Conservation (phyloP, 495 filamentous ascomycete species). For the Gamarada debralockiae region DNA sequence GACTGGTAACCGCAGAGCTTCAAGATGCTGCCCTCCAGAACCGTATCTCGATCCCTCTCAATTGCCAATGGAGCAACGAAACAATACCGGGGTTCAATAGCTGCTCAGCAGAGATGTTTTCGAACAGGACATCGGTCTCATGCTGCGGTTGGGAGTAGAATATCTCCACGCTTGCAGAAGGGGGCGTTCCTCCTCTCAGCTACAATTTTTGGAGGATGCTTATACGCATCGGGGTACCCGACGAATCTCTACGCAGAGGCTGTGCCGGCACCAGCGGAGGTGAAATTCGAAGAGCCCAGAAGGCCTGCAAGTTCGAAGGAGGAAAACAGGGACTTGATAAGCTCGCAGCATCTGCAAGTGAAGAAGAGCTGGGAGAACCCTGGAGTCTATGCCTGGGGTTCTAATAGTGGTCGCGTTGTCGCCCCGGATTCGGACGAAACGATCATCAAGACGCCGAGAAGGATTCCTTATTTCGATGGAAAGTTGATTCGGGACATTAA, state of each 20-base stretch:
- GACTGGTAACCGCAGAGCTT: background rate
- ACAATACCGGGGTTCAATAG: background rate
- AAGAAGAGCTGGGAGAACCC: slow-evolving; percentile 86
- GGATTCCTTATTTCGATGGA: slow-evolving; percentile 81
- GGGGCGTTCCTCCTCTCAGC: slow-evolving; percentile 17
- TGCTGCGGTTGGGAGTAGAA: slow-evolving; percentile 9
- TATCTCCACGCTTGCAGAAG: background rate
- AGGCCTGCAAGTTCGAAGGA: slow-evolving; percentile 54
- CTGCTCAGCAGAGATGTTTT: slow-evolving; percentile 12
- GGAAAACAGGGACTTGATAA: slow-evolving; percentile 66
- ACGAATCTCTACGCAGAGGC: slow-evolving; percentile 43
- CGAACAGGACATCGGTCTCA: slow-evolving; percentile 7
- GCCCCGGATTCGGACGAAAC: slow-evolving; percentile 78
- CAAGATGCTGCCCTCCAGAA: slow-evolving; percentile 18
- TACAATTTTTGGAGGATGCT: slow-evolving; percentile 26
- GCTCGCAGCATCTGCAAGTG: slow-evolving; percentile 77
- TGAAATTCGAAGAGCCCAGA: slow-evolving; percentile 58
- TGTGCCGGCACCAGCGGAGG: slow-evolving; percentile 38
- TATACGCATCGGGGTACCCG: slow-evolving; percentile 18
- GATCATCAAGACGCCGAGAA: slow-evolving; percentile 72
- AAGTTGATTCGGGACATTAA: slow-evolving; percentile 83
- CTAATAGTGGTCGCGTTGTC: slow-evolving; percentile 78
- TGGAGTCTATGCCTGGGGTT: slow-evolving; percentile 90
- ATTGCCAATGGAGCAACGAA: slow-evolving; percentile 9
- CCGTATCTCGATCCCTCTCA: background rate